phyloP scores from a whole-genome alignment of 306 rosid genomes.

The Astragalus glycyphyllos region DNA sequence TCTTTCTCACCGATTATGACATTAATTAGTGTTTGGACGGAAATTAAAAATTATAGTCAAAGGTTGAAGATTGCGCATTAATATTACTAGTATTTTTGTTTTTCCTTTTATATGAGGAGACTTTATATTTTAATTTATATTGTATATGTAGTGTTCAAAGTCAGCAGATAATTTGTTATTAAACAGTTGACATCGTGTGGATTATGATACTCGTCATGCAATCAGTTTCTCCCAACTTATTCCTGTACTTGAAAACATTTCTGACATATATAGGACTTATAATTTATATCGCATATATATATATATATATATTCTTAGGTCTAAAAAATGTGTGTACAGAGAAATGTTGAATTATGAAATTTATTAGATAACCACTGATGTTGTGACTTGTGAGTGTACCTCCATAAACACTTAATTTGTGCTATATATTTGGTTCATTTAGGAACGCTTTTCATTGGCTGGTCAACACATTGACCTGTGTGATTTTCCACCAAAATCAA shows the following conservation, averaged over 20 bases:
- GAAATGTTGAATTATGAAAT: conserved; percentile 29
- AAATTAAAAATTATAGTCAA: conserved; percentile 42
- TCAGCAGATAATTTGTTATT: conserved; percentile 37
- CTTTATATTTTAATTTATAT: not conserved
- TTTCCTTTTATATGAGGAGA: not conserved
- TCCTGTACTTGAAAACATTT: conserved; percentile 23
- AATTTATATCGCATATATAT: not conserved
- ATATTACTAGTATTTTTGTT: not conserved
- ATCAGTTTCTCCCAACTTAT: conserved; percentile 17
- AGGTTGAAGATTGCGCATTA: conserved; percentile 30
- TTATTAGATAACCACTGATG: conserved; percentile 1
- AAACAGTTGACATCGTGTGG: conserved; percentile 5
- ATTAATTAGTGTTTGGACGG: conserved; percentile 39
- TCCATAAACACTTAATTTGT: conserved; percentile 38
- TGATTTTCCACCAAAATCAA: too few relatives aligned
- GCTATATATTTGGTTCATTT: not conserved
- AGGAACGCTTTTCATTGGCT: too few relatives aligned
- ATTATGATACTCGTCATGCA: conserved; percentile 21
- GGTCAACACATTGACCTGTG: too few relatives aligned
- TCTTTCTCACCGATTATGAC: conserved; percentile 13
- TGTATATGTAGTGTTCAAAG: conserved; percentile 4
- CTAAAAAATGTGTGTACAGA: conserved; percentile 10
- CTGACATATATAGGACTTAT: conserved; percentile 18
- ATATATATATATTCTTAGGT: conserved; percentile 5
- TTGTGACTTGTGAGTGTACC: conserved; percentile 41